Percentiles rank a stretch among this genome's conserved stretches.
Evolutionary conservation across 495 filamentous ascomycete species (phyloP).

Genomic region (Halenospora varia): DNA sequence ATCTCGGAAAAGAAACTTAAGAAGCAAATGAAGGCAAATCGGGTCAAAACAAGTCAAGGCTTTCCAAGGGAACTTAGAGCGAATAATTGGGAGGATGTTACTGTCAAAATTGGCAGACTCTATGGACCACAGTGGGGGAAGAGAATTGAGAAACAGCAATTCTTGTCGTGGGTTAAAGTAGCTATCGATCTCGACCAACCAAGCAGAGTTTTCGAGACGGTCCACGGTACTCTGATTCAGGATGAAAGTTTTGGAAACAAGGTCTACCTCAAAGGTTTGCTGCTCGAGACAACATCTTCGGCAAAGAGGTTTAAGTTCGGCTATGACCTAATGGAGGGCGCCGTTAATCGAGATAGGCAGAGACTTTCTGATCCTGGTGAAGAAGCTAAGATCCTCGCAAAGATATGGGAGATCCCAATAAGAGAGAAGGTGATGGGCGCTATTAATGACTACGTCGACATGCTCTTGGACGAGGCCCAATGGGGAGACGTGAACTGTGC

Average conservation of each 20-base stretch:
- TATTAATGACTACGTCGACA: background rate
- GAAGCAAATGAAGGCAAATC: too few relatives aligned
- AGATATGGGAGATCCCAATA: background rate
- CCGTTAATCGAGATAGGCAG: background rate
- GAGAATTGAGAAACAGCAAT: too few relatives aligned
- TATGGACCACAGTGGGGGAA: too few relatives aligned
- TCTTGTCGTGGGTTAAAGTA: background rate
- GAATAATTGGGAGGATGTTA: too few relatives aligned
- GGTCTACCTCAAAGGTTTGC: conserved; percentile 14
- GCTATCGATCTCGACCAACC: background rate
- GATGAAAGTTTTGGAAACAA: background rate
- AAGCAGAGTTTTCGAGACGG: background rate
- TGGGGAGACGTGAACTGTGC: background rate
- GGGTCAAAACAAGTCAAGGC: too few relatives aligned
- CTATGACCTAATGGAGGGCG: conserved; percentile 14
- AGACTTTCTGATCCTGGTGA: too few relatives aligned
- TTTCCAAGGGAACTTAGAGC: too few relatives aligned
- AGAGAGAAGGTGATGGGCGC: background rate
- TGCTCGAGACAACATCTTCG: conserved; percentile 1
- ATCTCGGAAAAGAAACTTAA: too few relatives aligned
- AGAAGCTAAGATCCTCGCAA: background rate
- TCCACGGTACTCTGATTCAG: background rate
- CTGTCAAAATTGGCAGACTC: too few relatives aligned
- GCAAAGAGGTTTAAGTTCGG: conserved; percentile 17
- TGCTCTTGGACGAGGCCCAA: background rate